phyloP scores from a whole-genome alignment of 305 asterid species.

The Solanum hybrid region DNA sequence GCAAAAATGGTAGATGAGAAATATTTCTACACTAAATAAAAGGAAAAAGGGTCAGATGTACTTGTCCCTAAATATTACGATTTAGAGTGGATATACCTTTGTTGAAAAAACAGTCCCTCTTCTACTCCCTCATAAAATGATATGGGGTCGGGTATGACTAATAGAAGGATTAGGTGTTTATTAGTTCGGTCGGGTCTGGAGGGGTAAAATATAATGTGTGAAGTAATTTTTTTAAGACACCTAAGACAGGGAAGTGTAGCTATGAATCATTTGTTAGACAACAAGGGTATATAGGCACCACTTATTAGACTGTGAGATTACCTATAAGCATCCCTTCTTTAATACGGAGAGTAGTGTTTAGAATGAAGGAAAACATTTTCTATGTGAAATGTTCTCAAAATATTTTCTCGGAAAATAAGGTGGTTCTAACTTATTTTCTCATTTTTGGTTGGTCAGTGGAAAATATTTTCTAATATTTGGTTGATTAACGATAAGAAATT shows the following conservation, averaged over 20 bases:
- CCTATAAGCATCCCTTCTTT: too few species aligned
- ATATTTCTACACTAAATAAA: not conserved
- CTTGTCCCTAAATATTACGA: not conserved
- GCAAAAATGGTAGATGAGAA: constrained; percentile 11
- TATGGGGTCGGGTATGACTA: not conserved
- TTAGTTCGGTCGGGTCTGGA: not conserved
- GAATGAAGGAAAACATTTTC: too few species aligned
- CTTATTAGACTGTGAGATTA: not conserved
- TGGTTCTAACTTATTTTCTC: too few species aligned
- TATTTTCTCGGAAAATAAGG: too few species aligned
- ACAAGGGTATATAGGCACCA: not conserved
- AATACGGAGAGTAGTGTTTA: too few species aligned
- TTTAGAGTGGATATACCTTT: not conserved
- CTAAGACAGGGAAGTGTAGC: not conserved
- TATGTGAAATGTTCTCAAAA: too few species aligned
- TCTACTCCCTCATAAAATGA: not conserved
- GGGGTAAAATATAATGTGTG: not conserved
- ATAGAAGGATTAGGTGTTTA: not conserved
- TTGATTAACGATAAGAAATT: too few species aligned
- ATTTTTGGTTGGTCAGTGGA: too few species aligned
- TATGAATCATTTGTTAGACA: too few species aligned
- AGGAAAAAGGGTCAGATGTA: not conserved
- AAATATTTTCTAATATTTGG: too few species aligned
- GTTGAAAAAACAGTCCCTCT: not conserved
- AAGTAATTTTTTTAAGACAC: too few species aligned